phyloP scores from a whole-genome alignment of 2,329 filamentous ascomycete genomes.

The Xenoacremonium recifei region DNA sequence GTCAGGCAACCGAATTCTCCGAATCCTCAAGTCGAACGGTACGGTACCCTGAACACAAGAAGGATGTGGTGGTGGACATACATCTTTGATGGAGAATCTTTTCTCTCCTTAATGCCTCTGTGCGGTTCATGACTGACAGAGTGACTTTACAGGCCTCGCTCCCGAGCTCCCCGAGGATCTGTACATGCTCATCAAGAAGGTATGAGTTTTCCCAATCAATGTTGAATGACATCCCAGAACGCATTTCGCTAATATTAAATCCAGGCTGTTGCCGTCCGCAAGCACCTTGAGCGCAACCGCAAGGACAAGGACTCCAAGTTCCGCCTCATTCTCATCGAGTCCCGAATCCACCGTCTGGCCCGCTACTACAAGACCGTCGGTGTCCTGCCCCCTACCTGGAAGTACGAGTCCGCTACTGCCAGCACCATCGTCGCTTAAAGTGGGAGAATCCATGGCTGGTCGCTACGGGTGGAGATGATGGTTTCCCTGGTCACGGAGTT shows the following conservation, averaged over 20 bases:
- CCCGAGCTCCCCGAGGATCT: conserved; percentile 99
- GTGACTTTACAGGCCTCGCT: conserved; percentile 91
- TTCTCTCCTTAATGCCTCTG: conserved; percentile 71
- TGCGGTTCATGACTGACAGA: conserved; percentile 89
- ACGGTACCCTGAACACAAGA: conserved; percentile 52
- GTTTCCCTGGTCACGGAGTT: conserved; percentile 45
- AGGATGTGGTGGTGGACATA: conserved; percentile 26
- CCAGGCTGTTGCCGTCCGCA: conserved; percentile 95
- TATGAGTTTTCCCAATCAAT: conserved; percentile 47
- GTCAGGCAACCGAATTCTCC: conserved; percentile 98
- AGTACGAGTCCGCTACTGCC: conserved; percentile 97
- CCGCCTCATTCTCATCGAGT: conserved; percentile 99
- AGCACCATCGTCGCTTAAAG: conserved; percentile 88
- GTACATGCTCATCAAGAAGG: conserved; percentile 99
- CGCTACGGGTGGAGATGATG: conserved; percentile 29
- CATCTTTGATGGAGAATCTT: conserved; percentile 25
- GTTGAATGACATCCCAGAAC: background rate
- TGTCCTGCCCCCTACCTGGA: conserved; percentile 88
- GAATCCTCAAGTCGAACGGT: conserved; percentile 98
- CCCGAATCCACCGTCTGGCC: conserved; percentile 98
- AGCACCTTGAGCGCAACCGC: conserved; percentile 99
- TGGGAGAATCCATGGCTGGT: conserved; percentile 18
- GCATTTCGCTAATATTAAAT: conserved; percentile 11
- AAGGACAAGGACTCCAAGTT: conserved; percentile 99
- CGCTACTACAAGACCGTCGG: conserved; percentile 99